Conservation (phyloP, 345 rosid species). For the Alliaria petiolata region DNA sequence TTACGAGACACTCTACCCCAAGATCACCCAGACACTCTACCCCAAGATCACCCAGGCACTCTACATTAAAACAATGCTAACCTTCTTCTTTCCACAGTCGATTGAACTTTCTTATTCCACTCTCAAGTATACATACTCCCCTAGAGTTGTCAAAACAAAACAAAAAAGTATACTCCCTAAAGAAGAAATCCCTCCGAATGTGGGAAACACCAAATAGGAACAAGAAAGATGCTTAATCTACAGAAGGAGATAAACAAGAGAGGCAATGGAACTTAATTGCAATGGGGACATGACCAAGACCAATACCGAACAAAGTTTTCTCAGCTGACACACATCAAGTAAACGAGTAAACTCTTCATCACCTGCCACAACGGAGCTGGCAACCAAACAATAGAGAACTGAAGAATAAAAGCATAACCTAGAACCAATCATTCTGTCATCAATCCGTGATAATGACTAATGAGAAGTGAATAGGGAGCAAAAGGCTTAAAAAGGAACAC, state of each 20-base stretch:
- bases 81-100: neutral
- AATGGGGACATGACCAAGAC: neutral
- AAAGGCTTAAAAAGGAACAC: neutral
- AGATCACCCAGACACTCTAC: neutral
- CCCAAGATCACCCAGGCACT: too few relatives aligned
- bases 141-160: too few relatives aligned
- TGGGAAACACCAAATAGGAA: neutral
- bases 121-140: too few relatives aligned
- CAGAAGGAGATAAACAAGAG: neutral
- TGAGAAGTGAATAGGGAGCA: neutral
- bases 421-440: neutral
- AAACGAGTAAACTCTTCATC: neutral
- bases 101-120: neutral
- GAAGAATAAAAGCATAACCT: neutral
- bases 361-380: neutral
- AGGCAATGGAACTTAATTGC: neutral
- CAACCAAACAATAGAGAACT: neutral
- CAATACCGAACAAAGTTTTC: neutral
- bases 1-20: neutral
- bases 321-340: neutral
- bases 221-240: slow-evolving; percentile 10
- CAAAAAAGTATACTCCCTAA: too few relatives aligned
- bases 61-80: neutral
- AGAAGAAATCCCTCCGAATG: neutral
- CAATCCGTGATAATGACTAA: neutral